These are phyloP conservation scores for Heracleum sosnowskyi DNA, from an alignment of 129 eudicot genomes.

Conservation along the genomic window DNA sequence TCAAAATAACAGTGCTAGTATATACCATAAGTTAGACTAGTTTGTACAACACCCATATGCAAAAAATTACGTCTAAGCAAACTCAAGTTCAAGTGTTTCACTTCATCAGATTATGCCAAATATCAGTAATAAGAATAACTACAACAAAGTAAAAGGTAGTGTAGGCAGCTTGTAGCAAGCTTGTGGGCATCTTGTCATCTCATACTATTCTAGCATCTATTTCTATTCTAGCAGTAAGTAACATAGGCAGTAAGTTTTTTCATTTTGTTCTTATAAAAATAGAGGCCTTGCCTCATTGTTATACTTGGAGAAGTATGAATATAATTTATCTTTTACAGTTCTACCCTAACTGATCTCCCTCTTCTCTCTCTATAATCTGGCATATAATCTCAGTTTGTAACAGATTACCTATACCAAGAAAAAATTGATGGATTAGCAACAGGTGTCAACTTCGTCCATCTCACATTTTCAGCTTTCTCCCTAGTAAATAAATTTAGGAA, in stretches of 20 bases:
- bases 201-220: not conserved
- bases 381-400: too few species aligned
- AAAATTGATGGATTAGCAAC: slow-evolving; percentile 45
- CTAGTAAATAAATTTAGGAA: slow-evolving; percentile 33
- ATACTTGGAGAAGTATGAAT: not conserved
- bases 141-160: not conserved
- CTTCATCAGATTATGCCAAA: not conserved
- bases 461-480: slow-evolving; percentile 29
- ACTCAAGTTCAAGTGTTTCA: not conserved
- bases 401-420: slow-evolving; percentile 83
- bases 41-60: not conserved
- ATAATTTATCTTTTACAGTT: slow-evolving; percentile 12
- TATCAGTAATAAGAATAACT: too few species aligned
- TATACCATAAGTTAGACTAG: not conserved
- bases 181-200: not conserved
- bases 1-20: not conserved
- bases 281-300: not conserved
- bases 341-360: slow-evolving; percentile 33
- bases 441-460: slow-evolving; percentile 50
- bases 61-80: not conserved
- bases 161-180: too few species aligned
- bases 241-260: not conserved
- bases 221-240: not conserved
- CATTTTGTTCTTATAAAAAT: not conserved
- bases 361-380: not conserved